Evolutionary conservation across 164 flowering plant genomes (phyloP).

Genomic region (Sedum album): DNA sequence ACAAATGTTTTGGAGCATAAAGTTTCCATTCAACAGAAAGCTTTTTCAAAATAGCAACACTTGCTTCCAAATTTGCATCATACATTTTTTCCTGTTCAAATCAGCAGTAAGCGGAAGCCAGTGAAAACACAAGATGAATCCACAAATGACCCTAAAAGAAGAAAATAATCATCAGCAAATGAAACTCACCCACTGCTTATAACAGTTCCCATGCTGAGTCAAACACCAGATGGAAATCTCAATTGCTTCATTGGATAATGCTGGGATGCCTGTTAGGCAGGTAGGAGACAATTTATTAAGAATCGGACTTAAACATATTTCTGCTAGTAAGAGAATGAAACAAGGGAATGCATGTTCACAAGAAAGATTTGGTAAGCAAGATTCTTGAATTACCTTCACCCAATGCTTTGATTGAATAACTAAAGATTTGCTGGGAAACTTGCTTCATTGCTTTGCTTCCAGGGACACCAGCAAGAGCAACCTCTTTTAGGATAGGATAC

Average conservation of each 20-base stretch:
- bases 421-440: conserved; percentile 55
- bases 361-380: not conserved
- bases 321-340: not conserved
- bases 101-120: not conserved
- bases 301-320: not conserved
- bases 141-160: not conserved
- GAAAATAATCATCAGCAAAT: not conserved
- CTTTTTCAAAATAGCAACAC: conserved; percentile 3
- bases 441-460: conserved; percentile 90
- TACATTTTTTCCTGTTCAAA: conserved; percentile 1
- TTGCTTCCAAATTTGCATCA: conserved; percentile 3
- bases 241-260: conserved; percentile 60
- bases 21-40: conserved; percentile 3
- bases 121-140: not conserved
- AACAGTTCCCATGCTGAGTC: conserved; percentile 58
- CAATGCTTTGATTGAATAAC: conserved; percentile 37
- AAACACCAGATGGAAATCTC: conserved; percentile 60
- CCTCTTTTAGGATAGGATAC: conserved; percentile 72
- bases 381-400: conserved; percentile 43
- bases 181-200: conserved; percentile 73
- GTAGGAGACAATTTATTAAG: not conserved
- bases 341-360: not conserved
- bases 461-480: conserved; percentile 72
- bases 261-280: conserved; percentile 38
- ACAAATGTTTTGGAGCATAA: not conserved